A percentile compares a stretch with the other conserved stretches of the same genome.
These are phyloP conservation scores for Keithomyces neogunnii DNA, from an alignment of 2,329 filamentous ascomycete species.

Conservation along the genomic window DNA sequence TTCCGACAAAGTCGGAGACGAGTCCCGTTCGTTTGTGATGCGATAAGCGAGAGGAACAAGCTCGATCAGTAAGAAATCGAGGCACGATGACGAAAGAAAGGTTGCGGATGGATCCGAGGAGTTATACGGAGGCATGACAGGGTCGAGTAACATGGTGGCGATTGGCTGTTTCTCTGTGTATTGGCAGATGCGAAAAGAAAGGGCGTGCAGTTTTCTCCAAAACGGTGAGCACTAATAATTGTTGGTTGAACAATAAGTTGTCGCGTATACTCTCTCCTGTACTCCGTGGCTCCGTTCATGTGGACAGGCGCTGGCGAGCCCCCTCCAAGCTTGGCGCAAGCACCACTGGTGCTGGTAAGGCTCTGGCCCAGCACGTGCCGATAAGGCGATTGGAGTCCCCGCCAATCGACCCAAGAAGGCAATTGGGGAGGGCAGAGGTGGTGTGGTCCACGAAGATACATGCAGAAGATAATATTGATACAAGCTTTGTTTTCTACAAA, in stretches of 20 bases:
- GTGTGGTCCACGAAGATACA: no score
- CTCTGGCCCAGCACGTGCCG: neutral
- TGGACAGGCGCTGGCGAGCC: neutral
- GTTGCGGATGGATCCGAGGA: constrained; percentile 65
- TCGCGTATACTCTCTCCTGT: neutral
- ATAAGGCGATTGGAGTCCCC: neutral
- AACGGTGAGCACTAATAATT: neutral
- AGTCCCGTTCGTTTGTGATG: constrained; percentile 64
- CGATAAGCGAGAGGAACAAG: constrained; percentile 90
- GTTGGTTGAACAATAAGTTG: neutral
- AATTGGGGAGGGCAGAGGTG: no score
- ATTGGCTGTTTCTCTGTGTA: neutral
- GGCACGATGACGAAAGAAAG: constrained; percentile 74
- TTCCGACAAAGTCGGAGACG: constrained; percentile 18
- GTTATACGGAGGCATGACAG: constrained; percentile 60
- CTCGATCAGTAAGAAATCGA: constrained; percentile 94
- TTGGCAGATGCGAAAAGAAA: neutral
- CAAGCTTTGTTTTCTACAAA: no score
- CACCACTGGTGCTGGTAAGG: neutral
- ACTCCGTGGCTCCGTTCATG: no score
- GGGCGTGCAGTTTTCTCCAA: neutral
- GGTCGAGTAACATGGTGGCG: constrained; percentile 61
- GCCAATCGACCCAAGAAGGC: no score
- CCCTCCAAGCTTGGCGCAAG: no score
- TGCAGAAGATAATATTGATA: no score